Percentiles rank a stretch among this genome's conserved stretches.
phyloP scores from a whole-genome alignment of 1,284 basidiomycete genomes.

The Blastosporella zonata region DNA sequence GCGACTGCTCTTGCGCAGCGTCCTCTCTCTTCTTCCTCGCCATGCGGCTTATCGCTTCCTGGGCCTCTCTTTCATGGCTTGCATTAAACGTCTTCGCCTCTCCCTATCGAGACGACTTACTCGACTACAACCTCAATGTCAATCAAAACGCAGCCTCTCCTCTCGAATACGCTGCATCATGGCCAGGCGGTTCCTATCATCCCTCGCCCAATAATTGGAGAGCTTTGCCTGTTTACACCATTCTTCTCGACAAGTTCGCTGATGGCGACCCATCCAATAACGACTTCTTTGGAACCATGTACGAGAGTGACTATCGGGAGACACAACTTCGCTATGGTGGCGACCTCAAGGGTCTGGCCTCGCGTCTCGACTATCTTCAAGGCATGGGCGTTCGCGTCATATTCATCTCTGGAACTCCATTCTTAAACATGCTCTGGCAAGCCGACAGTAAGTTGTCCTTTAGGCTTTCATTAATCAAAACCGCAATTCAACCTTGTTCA shows the following conservation, averaged over 20 bases:
- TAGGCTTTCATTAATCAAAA: conserved; percentile 8
- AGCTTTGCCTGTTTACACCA: conserved; percentile 76
- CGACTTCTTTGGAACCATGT: conserved; percentile 79
- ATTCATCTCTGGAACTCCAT: conserved; percentile 89
- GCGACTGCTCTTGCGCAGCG: conserved; percentile 1
- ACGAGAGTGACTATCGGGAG: conserved; percentile 83
- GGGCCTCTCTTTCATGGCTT: conserved; percentile 29
- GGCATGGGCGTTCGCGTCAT: conserved; percentile 84
- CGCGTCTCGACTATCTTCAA: conserved; percentile 81
- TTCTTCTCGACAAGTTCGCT: conserved; percentile 89
- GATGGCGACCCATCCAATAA: conserved; percentile 90
- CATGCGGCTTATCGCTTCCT: conserved; percentile 36
- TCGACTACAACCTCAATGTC: conserved; percentile 81
- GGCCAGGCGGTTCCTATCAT: conserved; percentile 66
- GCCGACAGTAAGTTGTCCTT: conserved; percentile 72
- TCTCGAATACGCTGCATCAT: conserved; percentile 65
- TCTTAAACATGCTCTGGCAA: conserved; percentile 94
- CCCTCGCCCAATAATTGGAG: conserved; percentile 87
- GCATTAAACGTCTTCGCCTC: conserved; percentile 41
- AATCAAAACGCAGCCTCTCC: conserved; percentile 73
- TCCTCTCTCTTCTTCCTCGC: conserved; percentile 9
- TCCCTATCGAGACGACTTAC: conserved; percentile 75
- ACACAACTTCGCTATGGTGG: conserved; percentile 87
- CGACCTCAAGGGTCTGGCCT: conserved; percentile 74
- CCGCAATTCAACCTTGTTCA: conserved; percentile 8